Conservation (phyloP, 768 basidiomycete species). For the Tephrocybe rancida region DNA sequence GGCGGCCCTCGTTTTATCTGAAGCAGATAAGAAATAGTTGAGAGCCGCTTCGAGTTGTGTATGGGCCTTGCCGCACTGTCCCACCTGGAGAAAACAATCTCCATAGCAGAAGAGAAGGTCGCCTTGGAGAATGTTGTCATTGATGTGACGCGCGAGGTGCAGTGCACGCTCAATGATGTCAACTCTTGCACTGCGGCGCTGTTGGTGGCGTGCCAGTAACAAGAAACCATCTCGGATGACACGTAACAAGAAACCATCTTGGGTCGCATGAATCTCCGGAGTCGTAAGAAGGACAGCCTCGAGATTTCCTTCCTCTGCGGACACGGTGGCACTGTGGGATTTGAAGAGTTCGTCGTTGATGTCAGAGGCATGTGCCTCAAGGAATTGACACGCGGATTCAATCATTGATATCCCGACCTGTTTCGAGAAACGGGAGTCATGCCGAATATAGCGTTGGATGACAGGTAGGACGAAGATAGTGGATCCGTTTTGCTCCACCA, state of each 20-base stretch:
- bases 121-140: neutral
- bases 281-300: neutral
- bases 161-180: slow-evolving; percentile 1
- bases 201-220: slow-evolving; percentile 17
- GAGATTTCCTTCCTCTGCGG: slow-evolving; percentile 14
- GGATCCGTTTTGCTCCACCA: neutral
- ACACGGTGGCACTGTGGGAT: neutral
- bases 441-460: too few species aligned
- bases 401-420: slow-evolving; percentile 8
- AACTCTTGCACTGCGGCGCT: neutral
- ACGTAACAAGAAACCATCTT: too few species aligned
- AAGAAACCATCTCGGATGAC: slow-evolving; percentile 16
- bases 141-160: neutral
- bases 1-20: neutral
- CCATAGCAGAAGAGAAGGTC: neutral
- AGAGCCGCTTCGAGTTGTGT: neutral
- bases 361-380: slow-evolving; percentile 11
- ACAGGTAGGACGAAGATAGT: slow-evolving; percentile 10
- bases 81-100: neutral
- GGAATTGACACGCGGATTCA: slow-evolving; percentile 13
- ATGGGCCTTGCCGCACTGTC: neutral
- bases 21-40: neutral
- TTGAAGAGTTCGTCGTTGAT: slow-evolving; percentile 11
- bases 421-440: slow-evolving; percentile 10
- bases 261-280: neutral